Percentiles rank a stretch among this genome's conserved stretches.
Conservation (phyloP, 768 basidiomycete genomes). For the Hericium coralloides region DNA sequence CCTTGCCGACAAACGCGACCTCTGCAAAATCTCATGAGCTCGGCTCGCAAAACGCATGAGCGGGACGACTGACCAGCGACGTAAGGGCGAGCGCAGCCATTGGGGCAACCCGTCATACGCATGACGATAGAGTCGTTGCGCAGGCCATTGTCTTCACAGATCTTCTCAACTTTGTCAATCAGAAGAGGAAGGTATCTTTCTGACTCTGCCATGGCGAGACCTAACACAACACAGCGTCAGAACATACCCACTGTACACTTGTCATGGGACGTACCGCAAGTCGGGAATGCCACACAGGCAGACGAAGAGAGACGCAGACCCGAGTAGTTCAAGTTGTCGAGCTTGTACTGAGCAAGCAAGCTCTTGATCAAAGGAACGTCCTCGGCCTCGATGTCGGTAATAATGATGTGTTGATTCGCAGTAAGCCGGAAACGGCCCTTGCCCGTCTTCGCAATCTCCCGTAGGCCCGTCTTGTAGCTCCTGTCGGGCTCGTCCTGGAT, state of each 20-base stretch:
- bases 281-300: constrained; percentile 97
- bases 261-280: constrained; percentile 48
- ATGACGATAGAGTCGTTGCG: constrained; percentile 94
- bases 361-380: constrained; percentile 72
- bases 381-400: constrained; percentile 71
- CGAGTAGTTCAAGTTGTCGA: constrained; percentile 77
- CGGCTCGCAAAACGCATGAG: not conserved
- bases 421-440: constrained; percentile 92
- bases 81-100: constrained; percentile 90
- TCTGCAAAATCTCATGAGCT: constrained; percentile 35
- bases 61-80: constrained; percentile 52
- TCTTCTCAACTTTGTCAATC: constrained; percentile 89
- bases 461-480: constrained; percentile 87
- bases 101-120: constrained; percentile 98
- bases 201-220: constrained; percentile 32
- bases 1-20: constrained; percentile 95
- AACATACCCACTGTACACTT: too few species aligned
- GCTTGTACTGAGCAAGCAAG: constrained; percentile 74
- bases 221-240: not conserved
- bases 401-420: constrained; percentile 87
- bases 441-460: constrained; percentile 90
- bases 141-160: constrained; percentile 89
- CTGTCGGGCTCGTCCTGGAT: constrained; percentile 88
- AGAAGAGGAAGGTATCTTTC: constrained; percentile 88
- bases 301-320: constrained; percentile 83